Evolutionary conservation across 2,329 filamentous ascomycete genomes (phyloP).

Genomic region (Fusarium falciforme): DNA sequence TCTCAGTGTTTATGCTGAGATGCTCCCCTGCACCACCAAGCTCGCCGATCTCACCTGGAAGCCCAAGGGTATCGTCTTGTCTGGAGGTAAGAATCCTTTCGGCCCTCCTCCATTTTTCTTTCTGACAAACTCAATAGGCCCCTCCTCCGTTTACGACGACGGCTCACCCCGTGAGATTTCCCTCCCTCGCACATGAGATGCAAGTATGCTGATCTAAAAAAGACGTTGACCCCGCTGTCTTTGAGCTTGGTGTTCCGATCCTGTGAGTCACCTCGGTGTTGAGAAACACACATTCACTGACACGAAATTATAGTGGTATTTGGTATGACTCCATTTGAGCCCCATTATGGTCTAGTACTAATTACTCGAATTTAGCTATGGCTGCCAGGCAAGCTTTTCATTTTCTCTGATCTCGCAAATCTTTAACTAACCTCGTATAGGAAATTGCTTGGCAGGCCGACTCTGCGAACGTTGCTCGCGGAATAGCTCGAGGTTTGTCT

Average conservation of each 20-base stretch:
- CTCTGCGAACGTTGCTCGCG: constrained; percentile 67
- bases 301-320: constrained; percentile 38
- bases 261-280: constrained; percentile 21
- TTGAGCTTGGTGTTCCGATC: constrained; percentile 58
- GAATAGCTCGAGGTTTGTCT: constrained; percentile 53
- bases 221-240: constrained; percentile 65
- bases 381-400: constrained; percentile 47
- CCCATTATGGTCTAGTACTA: constrained; percentile 10
- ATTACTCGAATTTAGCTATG: constrained; percentile 66
- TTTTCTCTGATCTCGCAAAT: neutral
- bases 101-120: neutral
- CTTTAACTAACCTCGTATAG: neutral
- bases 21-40: constrained; percentile 46
- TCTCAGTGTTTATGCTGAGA: constrained; percentile 81
- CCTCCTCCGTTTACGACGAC: constrained; percentile 83
- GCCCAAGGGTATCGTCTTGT: constrained; percentile 82
- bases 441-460: constrained; percentile 76
- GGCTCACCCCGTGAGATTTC: constrained; percentile 66
- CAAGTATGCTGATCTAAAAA: constrained; percentile 17
- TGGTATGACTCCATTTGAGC: constrained; percentile 34
- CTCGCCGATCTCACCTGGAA: constrained; percentile 32
- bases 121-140: constrained; percentile 46
- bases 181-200: neutral
- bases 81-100: constrained; percentile 48
- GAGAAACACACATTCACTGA: constrained; percentile 16